phyloP scores from a whole-genome alignment of 768 basidiomycete species.

The Daedaleopsis nitida region DNA sequence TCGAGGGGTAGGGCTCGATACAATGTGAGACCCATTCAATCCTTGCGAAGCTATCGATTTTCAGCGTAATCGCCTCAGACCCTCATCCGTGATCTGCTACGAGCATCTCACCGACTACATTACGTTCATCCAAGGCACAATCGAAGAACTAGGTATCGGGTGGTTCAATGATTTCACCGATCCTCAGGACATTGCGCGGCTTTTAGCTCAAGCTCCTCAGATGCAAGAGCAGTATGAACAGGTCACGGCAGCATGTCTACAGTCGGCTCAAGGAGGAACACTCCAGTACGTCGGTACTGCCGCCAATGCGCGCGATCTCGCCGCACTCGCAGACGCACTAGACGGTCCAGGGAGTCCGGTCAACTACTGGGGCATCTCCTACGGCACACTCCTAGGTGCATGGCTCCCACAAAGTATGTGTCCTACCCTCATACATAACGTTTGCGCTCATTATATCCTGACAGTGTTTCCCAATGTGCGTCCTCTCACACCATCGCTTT shows the following conservation, averaged over 20 bases:
- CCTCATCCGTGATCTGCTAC: conserved; percentile 11
- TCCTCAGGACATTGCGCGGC: neutral
- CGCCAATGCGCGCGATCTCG: conserved; percentile 10
- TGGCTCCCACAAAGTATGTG: conserved; percentile 11
- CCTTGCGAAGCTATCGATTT: neutral
- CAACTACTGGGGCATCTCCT: conserved; percentile 9
- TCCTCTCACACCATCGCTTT: no score
- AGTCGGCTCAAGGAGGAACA: neutral
- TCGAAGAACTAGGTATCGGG: conserved; percentile 8
- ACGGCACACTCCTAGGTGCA: conserved; percentile 10
- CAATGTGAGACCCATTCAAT: conserved; percentile 1
- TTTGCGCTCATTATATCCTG: no score
- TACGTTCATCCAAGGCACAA: conserved; percentile 9
- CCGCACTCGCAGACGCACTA: conserved; percentile 11
- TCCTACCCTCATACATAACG: neutral
- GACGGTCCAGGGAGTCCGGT: conserved; percentile 10
- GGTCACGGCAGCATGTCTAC: neutral
- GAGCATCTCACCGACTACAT: conserved; percentile 2
- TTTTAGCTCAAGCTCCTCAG: conserved; percentile 6
- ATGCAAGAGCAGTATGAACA: conserved; percentile 16
- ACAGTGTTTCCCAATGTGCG: no score
- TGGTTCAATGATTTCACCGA: conserved; percentile 7
- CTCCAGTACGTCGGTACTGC: conserved; percentile 12
- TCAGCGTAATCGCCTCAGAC: neutral
- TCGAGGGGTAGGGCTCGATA: conserved; percentile 11